These are phyloP conservation scores for Ustilago shanxiensis DNA, from an alignment of 1,284 basidiomycete species.

Conservation along the genomic window DNA sequence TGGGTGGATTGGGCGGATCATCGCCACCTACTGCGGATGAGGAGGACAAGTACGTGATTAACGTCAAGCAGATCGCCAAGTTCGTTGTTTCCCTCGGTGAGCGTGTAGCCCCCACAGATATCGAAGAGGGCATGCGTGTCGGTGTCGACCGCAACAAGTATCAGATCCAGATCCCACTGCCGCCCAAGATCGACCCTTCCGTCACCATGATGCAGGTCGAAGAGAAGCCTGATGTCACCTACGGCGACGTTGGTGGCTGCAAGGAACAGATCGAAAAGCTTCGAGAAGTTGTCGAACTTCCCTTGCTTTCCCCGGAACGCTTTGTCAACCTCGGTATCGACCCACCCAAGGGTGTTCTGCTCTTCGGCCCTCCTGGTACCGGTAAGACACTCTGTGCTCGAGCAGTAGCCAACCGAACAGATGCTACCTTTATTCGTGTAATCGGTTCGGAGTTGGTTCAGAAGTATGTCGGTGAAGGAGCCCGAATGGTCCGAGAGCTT, in stretches of 20 bases:
- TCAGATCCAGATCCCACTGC: slow-evolving; percentile 99
- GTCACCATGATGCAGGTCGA: slow-evolving; percentile 99
- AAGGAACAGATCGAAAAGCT: slow-evolving; percentile 99
- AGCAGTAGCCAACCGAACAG: slow-evolving; percentile 97
- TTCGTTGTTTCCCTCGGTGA: slow-evolving; percentile 98
- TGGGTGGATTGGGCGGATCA: slow-evolving; percentile 47
- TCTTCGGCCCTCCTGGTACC: slow-evolving; percentile 95
- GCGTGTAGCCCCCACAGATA: slow-evolving; percentile 95
- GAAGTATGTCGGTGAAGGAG: slow-evolving; percentile 99
- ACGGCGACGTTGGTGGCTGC: slow-evolving; percentile 97
- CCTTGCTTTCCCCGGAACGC: slow-evolving; percentile 88
- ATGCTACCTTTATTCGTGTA: slow-evolving; percentile 98
- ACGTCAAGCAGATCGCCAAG: slow-evolving; percentile 99
- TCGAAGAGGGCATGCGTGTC: slow-evolving; percentile 99
- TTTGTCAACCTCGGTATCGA: slow-evolving; percentile 99
- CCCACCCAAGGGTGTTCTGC: slow-evolving; percentile 96
- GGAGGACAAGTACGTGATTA: slow-evolving; percentile 96
- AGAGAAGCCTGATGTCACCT: slow-evolving; percentile 98
- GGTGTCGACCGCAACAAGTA: slow-evolving; percentile 96
- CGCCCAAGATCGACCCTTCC: slow-evolving; percentile 98
- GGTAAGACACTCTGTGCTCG: slow-evolving; percentile 98
- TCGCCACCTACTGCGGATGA: slow-evolving; percentile 85
- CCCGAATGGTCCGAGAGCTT: slow-evolving; percentile 96
- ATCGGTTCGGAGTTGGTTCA: slow-evolving; percentile 99
- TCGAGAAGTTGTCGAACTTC: slow-evolving; percentile 97